phyloP scores from a whole-genome alignment of 768 basidiomycete species.

The Pleurotus tuber-regium region DNA sequence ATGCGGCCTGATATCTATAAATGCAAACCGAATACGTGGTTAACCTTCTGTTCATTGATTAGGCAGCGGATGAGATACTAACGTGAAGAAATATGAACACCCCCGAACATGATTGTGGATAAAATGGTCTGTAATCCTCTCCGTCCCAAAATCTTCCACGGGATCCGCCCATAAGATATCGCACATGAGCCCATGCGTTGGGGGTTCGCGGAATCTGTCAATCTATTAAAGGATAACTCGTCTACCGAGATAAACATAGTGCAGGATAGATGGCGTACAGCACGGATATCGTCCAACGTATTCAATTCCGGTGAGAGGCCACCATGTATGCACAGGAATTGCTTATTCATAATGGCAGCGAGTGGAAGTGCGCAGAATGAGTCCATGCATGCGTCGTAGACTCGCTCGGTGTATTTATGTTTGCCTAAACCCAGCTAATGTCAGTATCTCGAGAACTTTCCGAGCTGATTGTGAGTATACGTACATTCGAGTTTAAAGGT shows the following conservation, averaged over 20 bases:
- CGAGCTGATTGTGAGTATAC: conserved; percentile 27
- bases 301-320: conserved; percentile 94
- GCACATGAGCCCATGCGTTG: conserved; percentile 96
- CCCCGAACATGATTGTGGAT: conserved; percentile 96
- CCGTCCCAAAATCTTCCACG: conserved; percentile 94
- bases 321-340: conserved; percentile 98
- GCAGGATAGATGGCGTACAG: conserved; percentile 45
- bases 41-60: neutral
- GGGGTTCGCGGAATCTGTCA: conserved; percentile 97
- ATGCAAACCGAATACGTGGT: neutral
- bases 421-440: no score
- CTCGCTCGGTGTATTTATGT: conserved; percentile 96
- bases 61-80: conserved; percentile 61
- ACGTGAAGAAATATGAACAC: conserved; percentile 90
- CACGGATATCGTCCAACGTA: conserved; percentile 92
- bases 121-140: conserved; percentile 89
- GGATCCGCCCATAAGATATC: conserved; percentile 99
- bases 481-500: conserved; percentile 98
- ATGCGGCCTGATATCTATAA: conserved; percentile 89
- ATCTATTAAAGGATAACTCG: conserved; percentile 48
- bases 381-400: conserved; percentile 98
- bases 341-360: conserved; percentile 99
- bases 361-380: conserved; percentile 94
- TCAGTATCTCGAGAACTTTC: no score
- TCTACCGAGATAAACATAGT: neutral